Percentiles rank a stretch among this genome's conserved stretches.
Evolutionary conservation across 192 early-diverging fungal species (phyloP).

Genomic region (Chytriomyces hyalinus): DNA sequence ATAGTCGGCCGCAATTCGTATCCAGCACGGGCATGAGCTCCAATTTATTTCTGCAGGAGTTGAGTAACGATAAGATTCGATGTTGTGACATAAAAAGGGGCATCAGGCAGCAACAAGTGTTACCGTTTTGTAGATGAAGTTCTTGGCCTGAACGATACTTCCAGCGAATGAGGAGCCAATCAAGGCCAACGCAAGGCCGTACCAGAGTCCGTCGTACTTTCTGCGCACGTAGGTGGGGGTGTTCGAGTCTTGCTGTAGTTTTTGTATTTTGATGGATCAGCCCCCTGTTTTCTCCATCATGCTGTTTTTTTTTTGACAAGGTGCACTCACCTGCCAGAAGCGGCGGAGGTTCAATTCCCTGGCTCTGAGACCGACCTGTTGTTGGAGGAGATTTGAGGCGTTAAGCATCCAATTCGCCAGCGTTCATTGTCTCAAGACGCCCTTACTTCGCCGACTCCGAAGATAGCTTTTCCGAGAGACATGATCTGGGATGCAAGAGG

Average conservation of each 20-base stretch:
- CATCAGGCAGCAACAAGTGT: neutral
- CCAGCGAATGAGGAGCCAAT: constrained; percentile 7
- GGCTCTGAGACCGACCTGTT: constrained; percentile 26
- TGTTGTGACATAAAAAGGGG: too few relatives aligned
- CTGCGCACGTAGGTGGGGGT: constrained; percentile 35
- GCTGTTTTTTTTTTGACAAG: neutral
- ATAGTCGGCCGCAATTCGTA: too few relatives aligned
- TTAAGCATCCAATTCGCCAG: neutral
- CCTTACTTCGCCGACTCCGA: constrained; percentile 30
- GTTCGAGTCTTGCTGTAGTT: constrained; percentile 35
- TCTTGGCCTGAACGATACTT: neutral
- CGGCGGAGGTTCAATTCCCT: constrained; percentile 27
- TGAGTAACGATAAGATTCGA: too few relatives aligned
- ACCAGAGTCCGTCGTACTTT: constrained; percentile 34
- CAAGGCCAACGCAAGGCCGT: neutral
- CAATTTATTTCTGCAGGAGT: too few relatives aligned
- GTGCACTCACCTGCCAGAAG: constrained; percentile 33
- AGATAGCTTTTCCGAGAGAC: constrained; percentile 33
- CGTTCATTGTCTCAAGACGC: neutral
- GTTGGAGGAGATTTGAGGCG: neutral
- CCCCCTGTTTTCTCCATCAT: too few relatives aligned
- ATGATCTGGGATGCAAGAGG: neutral
- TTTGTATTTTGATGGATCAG: too few relatives aligned
- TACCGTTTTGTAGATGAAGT: constrained; percentile 23
- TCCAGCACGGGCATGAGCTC: too few relatives aligned